Base-by-base conservation (phyloP, 768 basidiomycete genomes). In the Albatrellus ellisii region DNA sequence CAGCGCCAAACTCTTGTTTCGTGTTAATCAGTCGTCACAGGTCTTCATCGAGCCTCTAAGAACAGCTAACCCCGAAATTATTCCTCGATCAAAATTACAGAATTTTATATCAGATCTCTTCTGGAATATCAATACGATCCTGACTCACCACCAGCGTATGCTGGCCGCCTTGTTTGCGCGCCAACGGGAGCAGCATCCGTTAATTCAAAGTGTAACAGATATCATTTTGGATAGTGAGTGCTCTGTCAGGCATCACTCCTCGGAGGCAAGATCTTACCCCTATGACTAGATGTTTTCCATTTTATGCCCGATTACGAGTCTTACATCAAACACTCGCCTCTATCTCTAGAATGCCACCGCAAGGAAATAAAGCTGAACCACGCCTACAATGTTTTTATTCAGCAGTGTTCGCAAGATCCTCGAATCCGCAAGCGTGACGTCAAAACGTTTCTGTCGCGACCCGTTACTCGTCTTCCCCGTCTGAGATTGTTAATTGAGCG, bases 241-340 rank as follows among this genome's bases (percentile, higher is more conserved):
- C 14, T 60, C 2, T 26, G 27, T 36, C 17, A 42, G 20, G 47
- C 43, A 26, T 43, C 26, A 39, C 48, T 32, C 35, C 21, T 11
- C 47, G 40, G 43, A 4, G 25, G 29, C 29, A 12, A 31, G 12
- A 17, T 31, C 4, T 17, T 31, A 31, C 17, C 18, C 36, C 7
- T 34, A 37, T 29, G 36, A 45, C n/a, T 39, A 62, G 58, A 60
- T 21, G 49, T 57, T 11, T 54, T 62, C 36, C 52, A 57, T 25
- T 85, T 82, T 57, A 73, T 75, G 28, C 58, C 61, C 11, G 73
- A 72, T 7, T 90, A 90, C 47, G 87, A 89, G 48, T 66, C 66
- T 0, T 90, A 90, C 58, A 84, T 90, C 60, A 84, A 89, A 54
- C 77, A 89, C 47, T 92, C 90, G 47, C 89, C 89, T 3, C 66